Evolutionary conservation across 148 eudicot species (phyloP).

Genomic region (Fagopyrum tataricum): DNA sequence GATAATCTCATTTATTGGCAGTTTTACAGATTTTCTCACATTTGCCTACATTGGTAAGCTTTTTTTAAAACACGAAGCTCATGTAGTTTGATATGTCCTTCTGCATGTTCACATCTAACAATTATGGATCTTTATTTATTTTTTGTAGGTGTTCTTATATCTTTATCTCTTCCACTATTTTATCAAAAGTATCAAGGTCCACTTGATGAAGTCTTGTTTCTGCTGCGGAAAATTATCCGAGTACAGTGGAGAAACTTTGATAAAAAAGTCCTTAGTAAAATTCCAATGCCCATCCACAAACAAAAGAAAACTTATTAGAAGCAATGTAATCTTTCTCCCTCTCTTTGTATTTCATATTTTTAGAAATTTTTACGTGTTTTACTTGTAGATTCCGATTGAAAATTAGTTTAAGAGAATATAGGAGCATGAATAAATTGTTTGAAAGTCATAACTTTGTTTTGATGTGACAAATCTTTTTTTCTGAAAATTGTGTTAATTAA

Average conservation of each 20-base stretch:
- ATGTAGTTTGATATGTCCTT: neutral
- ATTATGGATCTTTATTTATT: conserved; percentile 5
- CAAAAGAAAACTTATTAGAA: conserved; percentile 65
- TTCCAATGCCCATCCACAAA: conserved; percentile 42
- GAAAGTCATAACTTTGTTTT: no score
- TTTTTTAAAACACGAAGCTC: neutral
- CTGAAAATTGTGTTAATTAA: no score
- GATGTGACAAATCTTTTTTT: no score
- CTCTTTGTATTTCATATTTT: neutral
- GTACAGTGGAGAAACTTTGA: conserved; percentile 47
- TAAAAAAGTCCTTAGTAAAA: conserved; percentile 38
- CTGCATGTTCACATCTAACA: conserved; percentile 5
- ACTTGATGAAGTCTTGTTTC: conserved; percentile 57
- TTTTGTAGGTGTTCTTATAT: conserved; percentile 53
- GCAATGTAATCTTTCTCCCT: conserved; percentile 28
- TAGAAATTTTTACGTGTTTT: neutral
- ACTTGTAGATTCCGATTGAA: no score
- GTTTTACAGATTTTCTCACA: conserved; percentile 71
- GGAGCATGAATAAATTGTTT: no score
- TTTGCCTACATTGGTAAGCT: conserved; percentile 65
- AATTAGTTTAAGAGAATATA: no score
- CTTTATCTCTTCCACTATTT: conserved; percentile 64
- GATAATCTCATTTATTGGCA: conserved; percentile 61
- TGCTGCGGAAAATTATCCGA: conserved; percentile 30
- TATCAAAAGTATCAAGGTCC: conserved; percentile 72